Evolutionary conservation across 1,139 yeast genomes (phyloP), one percentile per base, ranked within the genome.

Genomic region (Hansenula sp.): DNA sequence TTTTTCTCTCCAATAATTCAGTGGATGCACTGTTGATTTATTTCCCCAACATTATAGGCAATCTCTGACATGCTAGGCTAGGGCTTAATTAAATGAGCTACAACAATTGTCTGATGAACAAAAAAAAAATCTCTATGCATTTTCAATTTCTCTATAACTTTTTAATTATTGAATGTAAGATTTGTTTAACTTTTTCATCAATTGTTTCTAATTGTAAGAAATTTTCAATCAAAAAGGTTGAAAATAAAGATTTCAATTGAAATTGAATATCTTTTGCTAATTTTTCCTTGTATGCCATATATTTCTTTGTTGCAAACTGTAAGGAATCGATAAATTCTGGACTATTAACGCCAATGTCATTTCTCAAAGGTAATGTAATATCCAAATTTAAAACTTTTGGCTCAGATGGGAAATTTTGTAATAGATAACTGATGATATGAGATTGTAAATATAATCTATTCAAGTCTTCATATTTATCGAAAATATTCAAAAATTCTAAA

Each of bases 281-380:
- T 58, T 77, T 79, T 46, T 62, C 60, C 57, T 74, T 76, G 59
- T 80, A 79, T 2, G 89, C 85, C 51, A 77, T 67, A 61, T 79
- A 87, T 58, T 83, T 81, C 58, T 84, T 84, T 35, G 90, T 86
- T 16, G 90, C 74, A 33, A 76, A 71, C 63, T 86, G 89, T 54
- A 91, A 71, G 44, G 68, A 63, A 43, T 76, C 81, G 12, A 87
- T 79, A 59, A 85, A 80, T 10, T 61, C 54, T 3, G 66, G 61
- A 45, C 71, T 70, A 5, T 54, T 45, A 30, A 70, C 60, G 0
- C 9, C 25, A 9, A 60, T 53, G 38, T 71, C 59, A 52, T 74
- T 77, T 60, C 96, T 78, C 33, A 90, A 68, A 3, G 93, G 86
- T 48, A 87, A 67, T 1, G 84, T 77, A 42, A 87, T 70, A 57